Base-by-base conservation (phyloP, 805 yeast genomes). In the Metschnikowia borealis region DNA sequence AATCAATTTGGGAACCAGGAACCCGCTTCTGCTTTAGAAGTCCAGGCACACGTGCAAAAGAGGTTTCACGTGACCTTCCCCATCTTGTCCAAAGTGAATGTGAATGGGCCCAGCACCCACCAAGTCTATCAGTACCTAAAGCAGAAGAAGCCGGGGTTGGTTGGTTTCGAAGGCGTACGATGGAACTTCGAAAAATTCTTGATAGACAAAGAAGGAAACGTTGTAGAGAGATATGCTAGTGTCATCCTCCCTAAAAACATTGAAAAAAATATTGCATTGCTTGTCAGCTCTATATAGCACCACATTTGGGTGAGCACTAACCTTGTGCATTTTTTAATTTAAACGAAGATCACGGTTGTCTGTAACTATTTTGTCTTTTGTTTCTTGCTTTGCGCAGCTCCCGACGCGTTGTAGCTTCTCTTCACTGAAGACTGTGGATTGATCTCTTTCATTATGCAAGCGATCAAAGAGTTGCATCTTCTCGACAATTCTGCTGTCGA, bases 1-100 rank as follows among this genome's bases (percentile, higher is more conserved):
- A 87, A 89, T 70, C 96, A 89, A 66, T 90, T 90, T 65, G 91
- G 86, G 21, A 72, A 80, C 59, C 86, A 94, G 74, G 88, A 91
- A 69, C 85, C 94, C 58, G 84, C 83, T 3, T 62, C 79, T 2
- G 82, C 79, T 46, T 79, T 40, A 3, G 50, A 61, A 29, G 62
- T 71, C 15, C 62, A 59, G 17, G 38, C 42, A 18, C 54, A 52
- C 15, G 61, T 62, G 17, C 62, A 62, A 15, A 21, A 46, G 18
- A 52, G 55, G 31, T 73, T 57, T 46, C 63, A 64, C 1, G 74
- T 72, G 5, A 61, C 69, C 8, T 74, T 70, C 54, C 76, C 74
- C 10, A 63, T 74, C 2, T 58, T 73, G 66, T 55, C 60, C 21
- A 73, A 73, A 54, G 61, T 68, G 15, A 46, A 56, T 1, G 75